These are phyloP conservation scores for Allium fistulosum DNA, from an alignment of 106 monocot genomes.

Conservation along the genomic window DNA sequence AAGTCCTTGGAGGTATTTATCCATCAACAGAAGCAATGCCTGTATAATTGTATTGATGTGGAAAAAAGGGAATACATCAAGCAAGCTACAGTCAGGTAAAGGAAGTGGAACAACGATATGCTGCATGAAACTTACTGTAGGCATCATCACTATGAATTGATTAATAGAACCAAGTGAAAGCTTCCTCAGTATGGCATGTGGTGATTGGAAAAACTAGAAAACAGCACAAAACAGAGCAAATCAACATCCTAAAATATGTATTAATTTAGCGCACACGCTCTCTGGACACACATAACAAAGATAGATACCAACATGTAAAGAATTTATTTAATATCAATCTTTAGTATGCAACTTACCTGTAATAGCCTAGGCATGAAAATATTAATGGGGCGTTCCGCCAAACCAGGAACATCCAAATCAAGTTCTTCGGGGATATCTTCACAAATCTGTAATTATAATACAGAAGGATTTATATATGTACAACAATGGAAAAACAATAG, in stretches of 20 bases:
- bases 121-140: slow-evolving; percentile 47
- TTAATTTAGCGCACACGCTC: background rate
- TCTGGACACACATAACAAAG: background rate
- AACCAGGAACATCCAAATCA: slow-evolving; percentile 87
- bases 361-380: slow-evolving; percentile 91
- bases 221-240: slow-evolving; percentile 4
- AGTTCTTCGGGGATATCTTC: slow-evolving; percentile 90
- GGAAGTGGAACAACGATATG: background rate
- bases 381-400: slow-evolving; percentile 82
- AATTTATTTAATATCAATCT: background rate
- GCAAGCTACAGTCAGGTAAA: background rate
- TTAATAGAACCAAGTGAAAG: slow-evolving; percentile 88
- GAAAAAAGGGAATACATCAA: background rate
- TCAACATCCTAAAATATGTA: background rate
- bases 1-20: slow-evolving; percentile 92
- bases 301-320: background rate
- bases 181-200: slow-evolving; percentile 74
- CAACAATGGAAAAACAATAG: background rate
- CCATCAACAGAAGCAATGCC: slow-evolving; percentile 88
- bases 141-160: slow-evolving; percentile 92
- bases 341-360: slow-evolving; percentile 32
- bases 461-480: background rate
- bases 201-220: slow-evolving; percentile 86
- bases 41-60: slow-evolving; percentile 22
- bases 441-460: slow-evolving; percentile 54